Conservation (phyloP, 257 asterid genomes). For the Solanum megistacrolobum region DNA sequence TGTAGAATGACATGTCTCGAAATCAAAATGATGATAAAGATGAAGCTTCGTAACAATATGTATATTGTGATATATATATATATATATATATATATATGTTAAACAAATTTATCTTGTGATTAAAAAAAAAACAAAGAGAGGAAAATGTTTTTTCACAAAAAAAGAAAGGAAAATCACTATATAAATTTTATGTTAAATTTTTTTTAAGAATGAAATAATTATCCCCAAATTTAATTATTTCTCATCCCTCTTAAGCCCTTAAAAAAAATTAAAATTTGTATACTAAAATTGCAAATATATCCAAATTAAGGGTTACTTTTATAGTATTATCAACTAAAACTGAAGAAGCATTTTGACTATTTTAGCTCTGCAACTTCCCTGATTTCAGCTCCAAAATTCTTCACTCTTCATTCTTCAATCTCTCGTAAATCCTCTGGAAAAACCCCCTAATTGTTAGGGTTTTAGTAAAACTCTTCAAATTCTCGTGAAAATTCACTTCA, state of each 20-base stretch:
- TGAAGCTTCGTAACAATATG: no score
- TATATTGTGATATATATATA: no score
- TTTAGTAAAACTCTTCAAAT: neutral
- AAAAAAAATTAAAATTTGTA: neutral
- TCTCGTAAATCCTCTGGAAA: neutral
- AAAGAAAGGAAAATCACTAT: no score
- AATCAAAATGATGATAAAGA: no score
- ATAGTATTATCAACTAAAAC: neutral
- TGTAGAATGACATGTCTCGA: no score
- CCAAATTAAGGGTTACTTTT: neutral
- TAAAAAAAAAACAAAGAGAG: no score
- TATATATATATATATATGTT: no score
- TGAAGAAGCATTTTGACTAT: neutral
- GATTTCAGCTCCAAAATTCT: neutral
- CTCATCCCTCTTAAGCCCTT: neutral
- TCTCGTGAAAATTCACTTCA: neutral
- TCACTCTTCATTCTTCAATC: neutral
- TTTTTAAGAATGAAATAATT: no score
- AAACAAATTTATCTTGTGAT: no score
- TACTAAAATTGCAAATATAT: neutral
- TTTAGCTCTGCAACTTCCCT: neutral
- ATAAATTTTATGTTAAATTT: no score
- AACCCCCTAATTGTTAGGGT: neutral
- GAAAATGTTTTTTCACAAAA: no score
- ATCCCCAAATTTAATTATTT: neutral